phyloP scores from a whole-genome alignment of 176 grass and related monocot species.

The Cenchrus fungigraminus region DNA sequence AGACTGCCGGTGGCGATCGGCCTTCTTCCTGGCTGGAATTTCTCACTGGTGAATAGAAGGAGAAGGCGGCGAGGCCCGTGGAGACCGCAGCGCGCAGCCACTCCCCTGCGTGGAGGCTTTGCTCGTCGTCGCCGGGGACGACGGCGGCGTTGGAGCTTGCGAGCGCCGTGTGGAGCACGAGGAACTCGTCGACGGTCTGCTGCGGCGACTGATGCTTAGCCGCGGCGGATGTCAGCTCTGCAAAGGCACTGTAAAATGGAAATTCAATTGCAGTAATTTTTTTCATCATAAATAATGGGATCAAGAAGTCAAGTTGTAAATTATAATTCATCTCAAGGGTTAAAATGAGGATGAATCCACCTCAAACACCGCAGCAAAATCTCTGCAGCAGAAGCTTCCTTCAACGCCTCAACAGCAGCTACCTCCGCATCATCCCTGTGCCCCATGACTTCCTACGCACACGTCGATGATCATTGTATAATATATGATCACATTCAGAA shows the following conservation, averaged over 20 bases:
- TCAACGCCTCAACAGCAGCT: slow-evolving; percentile 80
- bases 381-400: slow-evolving; percentile 71
- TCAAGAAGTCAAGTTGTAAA: too few species aligned
- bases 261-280: neutral
- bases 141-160: neutral
- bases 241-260: slow-evolving; percentile 30
- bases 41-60: neutral
- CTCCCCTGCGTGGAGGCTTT: neutral
- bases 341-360: neutral
- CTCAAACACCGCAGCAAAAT: slow-evolving; percentile 72
- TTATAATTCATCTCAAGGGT: neutral
- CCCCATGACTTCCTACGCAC: slow-evolving; percentile 60
- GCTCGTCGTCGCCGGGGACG: neutral
- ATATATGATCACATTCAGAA: neutral
- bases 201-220: slow-evolving; percentile 43
- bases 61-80: slow-evolving; percentile 30
- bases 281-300: too few species aligned
- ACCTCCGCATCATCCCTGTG: slow-evolving; percentile 72
- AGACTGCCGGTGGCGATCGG: neutral
- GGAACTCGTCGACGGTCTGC: slow-evolving; percentile 54
- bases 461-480: neutral
- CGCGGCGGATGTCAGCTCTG: slow-evolving; percentile 29
- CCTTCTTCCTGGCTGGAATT: neutral
- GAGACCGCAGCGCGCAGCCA: slow-evolving; percentile 36
- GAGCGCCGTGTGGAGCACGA: slow-evolving; percentile 43